Base-by-base conservation (phyloP, 352 stramenopile species). In the Pythium aristosporum region DNA sequence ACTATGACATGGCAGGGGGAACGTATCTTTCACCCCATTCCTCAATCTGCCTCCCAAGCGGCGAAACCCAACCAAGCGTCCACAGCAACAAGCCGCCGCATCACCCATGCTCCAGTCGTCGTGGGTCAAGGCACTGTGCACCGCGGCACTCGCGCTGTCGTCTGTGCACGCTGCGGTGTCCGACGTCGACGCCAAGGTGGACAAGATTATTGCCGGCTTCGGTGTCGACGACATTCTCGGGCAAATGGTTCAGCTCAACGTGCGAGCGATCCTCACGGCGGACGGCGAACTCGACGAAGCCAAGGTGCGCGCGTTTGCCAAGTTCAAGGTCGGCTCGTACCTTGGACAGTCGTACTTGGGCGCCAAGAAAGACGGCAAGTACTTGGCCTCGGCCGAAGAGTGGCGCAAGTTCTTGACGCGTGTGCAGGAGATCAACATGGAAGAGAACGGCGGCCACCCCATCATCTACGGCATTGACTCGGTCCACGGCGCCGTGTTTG, bases 161-260 rank as follows among this genome's bases (percentile, higher is more conserved):
- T 18, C 47, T 8, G 25, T 53, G 10, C 9, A 37, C 11, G 25
- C 25, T 30, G 47, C 47, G 9, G 23, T 23, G 47, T 53, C 47
- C 11, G 47, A 53, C 7, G 16, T 53, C 47, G 47, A 53, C 47
- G 47, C 47, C 23, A 53, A 37, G 23, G 47, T 53, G 9, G 47
- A 25, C 47, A 53, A 42, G 37, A 42, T 42, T 6, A 12, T 42
- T 42, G 37, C 37, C 15, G 37, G 37, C 37, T 42, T 42, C 15
- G 10, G 11, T 12, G 68, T 85, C 21, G 78, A 89, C 23, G 78
- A 84, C 15, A 81, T 89, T 44, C 69, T 94, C 36, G 84, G 82
- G 3, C 87, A 96, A 69, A 92, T 96, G 85, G 82, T 80, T 23
- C 87, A 96, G 69, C 80, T 96, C 65, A 88, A 92, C 62, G 84